phyloP scores from a whole-genome alignment of 768 basidiomycete genomes.

The Psilocybe tampanensis region DNA sequence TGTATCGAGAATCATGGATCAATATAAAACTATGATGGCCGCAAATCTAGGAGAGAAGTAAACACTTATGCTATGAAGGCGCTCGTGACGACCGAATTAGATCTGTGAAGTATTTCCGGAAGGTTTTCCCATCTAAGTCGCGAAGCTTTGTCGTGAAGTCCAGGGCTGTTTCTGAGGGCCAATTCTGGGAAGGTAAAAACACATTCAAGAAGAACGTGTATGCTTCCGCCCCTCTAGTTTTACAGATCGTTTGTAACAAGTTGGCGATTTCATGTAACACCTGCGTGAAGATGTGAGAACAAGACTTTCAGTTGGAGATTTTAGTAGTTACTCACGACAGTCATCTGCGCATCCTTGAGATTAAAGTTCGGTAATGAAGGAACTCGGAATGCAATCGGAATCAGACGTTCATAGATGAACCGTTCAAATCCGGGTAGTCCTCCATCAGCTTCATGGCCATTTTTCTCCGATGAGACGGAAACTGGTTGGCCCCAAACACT shows the following conservation, averaged over 20 bases:
- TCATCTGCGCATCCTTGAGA: slow-evolving; percentile 84
- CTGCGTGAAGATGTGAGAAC: slow-evolving; percentile 38
- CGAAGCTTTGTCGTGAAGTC: slow-evolving; percentile 80
- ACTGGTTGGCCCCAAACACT: slow-evolving; percentile 66
- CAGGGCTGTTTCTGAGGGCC: slow-evolving; percentile 75
- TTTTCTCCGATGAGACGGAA: slow-evolving; percentile 31
- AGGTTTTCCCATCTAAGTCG: slow-evolving; percentile 72
- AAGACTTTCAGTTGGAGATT: background rate
- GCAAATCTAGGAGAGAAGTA: background rate
- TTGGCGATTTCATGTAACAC: slow-evolving; percentile 88
- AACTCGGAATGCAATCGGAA: slow-evolving; percentile 83
- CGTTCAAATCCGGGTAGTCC: slow-evolving; percentile 88
- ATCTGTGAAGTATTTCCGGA: slow-evolving; percentile 87
- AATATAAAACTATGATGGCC: background rate
- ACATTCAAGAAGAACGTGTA: slow-evolving; percentile 76
- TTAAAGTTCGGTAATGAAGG: slow-evolving; percentile 82
- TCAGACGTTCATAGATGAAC: slow-evolving; percentile 85
- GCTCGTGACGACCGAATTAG: slow-evolving; percentile 75
- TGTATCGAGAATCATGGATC: slow-evolving; percentile 1
- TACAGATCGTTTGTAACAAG: slow-evolving; percentile 77
- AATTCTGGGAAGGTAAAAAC: slow-evolving; percentile 87
- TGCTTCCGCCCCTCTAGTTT: slow-evolving; percentile 80
- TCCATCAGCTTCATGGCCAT: slow-evolving; percentile 34
- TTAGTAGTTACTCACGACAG: slow-evolving; percentile 57
- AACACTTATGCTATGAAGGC: slow-evolving; percentile 46